These are phyloP conservation scores for Pharnaceum exiguum DNA, from an alignment of 148 eudicot genomes.

Conservation along the genomic window DNA sequence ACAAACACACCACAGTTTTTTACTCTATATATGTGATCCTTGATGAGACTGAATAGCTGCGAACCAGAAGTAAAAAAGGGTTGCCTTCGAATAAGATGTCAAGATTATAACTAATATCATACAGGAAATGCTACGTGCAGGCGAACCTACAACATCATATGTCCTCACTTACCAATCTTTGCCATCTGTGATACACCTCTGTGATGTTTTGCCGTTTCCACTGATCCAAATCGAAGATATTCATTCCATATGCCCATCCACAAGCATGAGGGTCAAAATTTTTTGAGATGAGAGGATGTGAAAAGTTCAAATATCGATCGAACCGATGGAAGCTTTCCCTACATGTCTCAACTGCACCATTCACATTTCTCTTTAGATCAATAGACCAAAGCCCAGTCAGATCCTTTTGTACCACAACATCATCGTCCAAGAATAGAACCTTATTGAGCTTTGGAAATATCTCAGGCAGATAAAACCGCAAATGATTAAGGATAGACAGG, in stretches of 20 bases:
- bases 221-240: constrained; percentile 72
- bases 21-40: no score
- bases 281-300: constrained; percentile 73
- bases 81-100: not conserved
- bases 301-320: constrained; percentile 82
- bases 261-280: constrained; percentile 80
- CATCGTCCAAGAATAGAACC: constrained; percentile 84
- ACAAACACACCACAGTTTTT: not conserved
- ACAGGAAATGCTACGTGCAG: not conserved
- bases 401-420: constrained; percentile 84
- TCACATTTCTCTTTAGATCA: constrained; percentile 76
- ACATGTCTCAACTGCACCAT: constrained; percentile 85
- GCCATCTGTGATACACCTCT: constrained; percentile 83
- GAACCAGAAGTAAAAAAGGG: not conserved
- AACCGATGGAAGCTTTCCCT: constrained; percentile 82
- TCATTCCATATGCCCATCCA: constrained; percentile 97
- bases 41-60: no score
- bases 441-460: constrained; percentile 78
- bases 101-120: not conserved
- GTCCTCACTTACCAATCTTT: constrained; percentile 55
- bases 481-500: constrained; percentile 80
- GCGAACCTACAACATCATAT: not conserved
- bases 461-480: constrained; percentile 92
- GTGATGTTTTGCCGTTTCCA: constrained; percentile 91
- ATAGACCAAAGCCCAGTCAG: constrained; percentile 71